Evolutionary conservation across 2,329 filamentous ascomycete genomes (phyloP).

Genomic region (Fusarium buharicum): DNA sequence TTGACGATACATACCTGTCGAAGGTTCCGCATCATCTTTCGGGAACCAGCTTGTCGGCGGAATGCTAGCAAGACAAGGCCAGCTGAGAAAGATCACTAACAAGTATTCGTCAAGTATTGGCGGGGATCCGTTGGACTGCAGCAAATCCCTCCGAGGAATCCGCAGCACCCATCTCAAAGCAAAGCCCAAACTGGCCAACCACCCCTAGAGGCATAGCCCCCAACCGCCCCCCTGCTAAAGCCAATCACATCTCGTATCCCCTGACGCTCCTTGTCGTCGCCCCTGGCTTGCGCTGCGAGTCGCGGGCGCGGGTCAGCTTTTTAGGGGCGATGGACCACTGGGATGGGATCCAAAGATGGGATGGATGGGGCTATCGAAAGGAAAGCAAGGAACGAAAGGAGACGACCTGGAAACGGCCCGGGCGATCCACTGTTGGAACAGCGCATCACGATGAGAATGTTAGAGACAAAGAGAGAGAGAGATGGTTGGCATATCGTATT

Average conservation of each 20-base stretch:
- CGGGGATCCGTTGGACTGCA: slow-evolving; percentile 7
- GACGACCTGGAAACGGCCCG: slow-evolving; percentile 34
- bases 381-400: slow-evolving; percentile 38
- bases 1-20: slow-evolving; percentile 13
- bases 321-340: slow-evolving; percentile 29
- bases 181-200: slow-evolving; percentile 31
- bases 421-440: slow-evolving; percentile 28
- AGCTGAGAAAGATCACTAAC: slow-evolving; percentile 20
- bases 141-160: slow-evolving; percentile 29
- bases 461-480: neutral
- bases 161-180: slow-evolving; percentile 20
- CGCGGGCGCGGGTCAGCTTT: slow-evolving; percentile 31
- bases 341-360: slow-evolving; percentile 15
- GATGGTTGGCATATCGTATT: slow-evolving; percentile 5
- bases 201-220: slow-evolving; percentile 27
- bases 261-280: slow-evolving; percentile 22
- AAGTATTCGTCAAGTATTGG: slow-evolving; percentile 26
- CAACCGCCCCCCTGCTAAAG: slow-evolving; percentile 7
- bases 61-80: slow-evolving; percentile 11
- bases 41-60: neutral
- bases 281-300: slow-evolving; percentile 34
- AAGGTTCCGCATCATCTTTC: slow-evolving; percentile 10
- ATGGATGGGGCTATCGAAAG: slow-evolving; percentile 24
- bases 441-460: slow-evolving; percentile 28
- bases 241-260: slow-evolving; percentile 30